Base-by-base conservation (phyloP, 202 grass and related monocot species). In the Zoysia matrella region DNA sequence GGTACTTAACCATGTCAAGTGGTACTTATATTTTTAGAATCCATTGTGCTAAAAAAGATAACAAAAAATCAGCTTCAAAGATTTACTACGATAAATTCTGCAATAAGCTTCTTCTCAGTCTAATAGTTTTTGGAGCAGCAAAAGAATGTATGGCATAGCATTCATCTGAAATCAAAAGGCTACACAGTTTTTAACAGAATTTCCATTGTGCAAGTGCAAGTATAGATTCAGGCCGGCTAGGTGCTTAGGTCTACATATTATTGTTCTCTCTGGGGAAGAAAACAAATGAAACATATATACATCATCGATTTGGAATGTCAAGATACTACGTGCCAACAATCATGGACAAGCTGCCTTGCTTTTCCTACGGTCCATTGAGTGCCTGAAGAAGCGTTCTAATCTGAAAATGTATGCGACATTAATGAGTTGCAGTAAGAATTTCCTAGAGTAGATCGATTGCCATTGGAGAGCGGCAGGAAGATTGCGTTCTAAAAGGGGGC, bases 361-460 rank as follows among this genome's bases (percentile, higher is more conserved):
- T 60, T 82, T 86, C 78, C 78, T 64, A 54, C 5, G 47, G 53
- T 16, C 7, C 70, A 88, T 69, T 62, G 47, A 75, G 61, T 55
- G 71, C 36, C 42, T 57, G 76, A 47, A 66, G 65, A 76, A 81
- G 50, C 51, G 85, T 46, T 64, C 44, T 2, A 46, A 13, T 81
- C 44, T 89, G 57, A 81, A 85, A 76, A 72, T 85, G 77, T 60
- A 72, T 52, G 71, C 82, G 56, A 11, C 66, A 47, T 81, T 81
- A 85, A 39, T 47, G 22, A 22, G 22, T 22, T 22, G 22, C 22
- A 22, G 22, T 0, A 22, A 22, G 22, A 22, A 22, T 22, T 22
- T 22, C 22, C 22, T 22, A 22, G 22, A 54, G 18, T 50, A 13
- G 3, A 16, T 69, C 76, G 6, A 47, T 67, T 30, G 0, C 10